Conservation (phyloP, 192 early-diverging fungal genomes). For the Neocallimastix lanati region DNA sequence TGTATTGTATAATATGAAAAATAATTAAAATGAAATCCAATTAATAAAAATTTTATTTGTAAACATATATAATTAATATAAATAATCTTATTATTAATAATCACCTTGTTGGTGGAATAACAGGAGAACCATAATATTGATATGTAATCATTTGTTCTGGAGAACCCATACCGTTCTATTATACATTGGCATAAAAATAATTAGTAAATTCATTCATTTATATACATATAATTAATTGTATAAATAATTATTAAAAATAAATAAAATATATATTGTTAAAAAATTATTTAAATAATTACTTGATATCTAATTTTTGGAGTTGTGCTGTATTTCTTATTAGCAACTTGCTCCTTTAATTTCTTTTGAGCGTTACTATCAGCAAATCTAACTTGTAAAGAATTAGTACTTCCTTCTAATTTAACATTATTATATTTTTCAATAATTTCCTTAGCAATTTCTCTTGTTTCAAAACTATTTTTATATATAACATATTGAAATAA, state of each 20-base stretch:
- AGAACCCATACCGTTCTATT: background rate
- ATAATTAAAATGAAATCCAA: too few species aligned
- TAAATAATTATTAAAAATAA: too few species aligned
- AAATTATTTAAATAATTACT: too few species aligned
- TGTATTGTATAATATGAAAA: too few species aligned
- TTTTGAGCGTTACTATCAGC: constrained; percentile 66
- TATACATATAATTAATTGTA: too few species aligned
- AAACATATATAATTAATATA: too few species aligned
- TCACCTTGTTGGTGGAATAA: background rate
- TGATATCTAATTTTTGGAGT: background rate
- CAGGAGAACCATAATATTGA: background rate
- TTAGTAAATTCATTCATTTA: too few species aligned
- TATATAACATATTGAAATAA: too few species aligned
- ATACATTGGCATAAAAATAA: too few species aligned
- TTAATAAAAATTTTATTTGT: too few species aligned
- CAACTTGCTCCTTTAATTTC: constrained; percentile 33
- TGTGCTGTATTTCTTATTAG: background rate
- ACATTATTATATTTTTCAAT: constrained; percentile 50
- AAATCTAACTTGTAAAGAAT: constrained; percentile 55
- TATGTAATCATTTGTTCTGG: background rate
- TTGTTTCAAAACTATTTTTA: constrained; percentile 39
- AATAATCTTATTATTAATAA: too few species aligned
- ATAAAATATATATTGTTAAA: too few species aligned
- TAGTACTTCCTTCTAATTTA: constrained; percentile 33
- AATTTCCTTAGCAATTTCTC: constrained; percentile 38